phyloP scores from a whole-genome alignment of 2,329 filamentous ascomycete genomes.

The Atkinsonella hypoxylon region DNA sequence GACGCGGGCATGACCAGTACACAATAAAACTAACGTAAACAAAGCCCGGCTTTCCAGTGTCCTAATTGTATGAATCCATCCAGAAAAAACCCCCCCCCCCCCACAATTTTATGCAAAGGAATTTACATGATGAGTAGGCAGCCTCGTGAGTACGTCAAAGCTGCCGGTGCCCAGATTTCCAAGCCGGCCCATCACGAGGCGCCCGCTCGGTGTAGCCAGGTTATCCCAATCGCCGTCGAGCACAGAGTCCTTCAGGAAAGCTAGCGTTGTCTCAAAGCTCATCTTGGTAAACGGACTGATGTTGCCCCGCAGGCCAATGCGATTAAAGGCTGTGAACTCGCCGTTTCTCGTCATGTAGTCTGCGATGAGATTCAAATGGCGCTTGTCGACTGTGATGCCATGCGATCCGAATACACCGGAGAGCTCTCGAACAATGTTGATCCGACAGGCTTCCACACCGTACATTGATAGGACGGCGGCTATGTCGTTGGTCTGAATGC shows the following conservation, averaged over 20 bases:
- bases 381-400: constrained; percentile 82
- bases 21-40: no score
- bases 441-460: constrained; percentile 85
- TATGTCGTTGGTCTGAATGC: constrained; percentile 86
- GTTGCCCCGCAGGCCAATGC: constrained; percentile 74
- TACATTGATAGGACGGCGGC: constrained; percentile 73
- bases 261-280: constrained; percentile 96
- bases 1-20: no score
- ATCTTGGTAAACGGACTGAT: constrained; percentile 95
- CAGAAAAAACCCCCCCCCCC: no score
- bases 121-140: constrained; percentile 36
- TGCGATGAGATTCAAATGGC: constrained; percentile 89
- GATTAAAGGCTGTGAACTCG: constrained; percentile 82
- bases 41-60: no score
- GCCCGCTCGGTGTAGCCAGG: constrained; percentile 69
- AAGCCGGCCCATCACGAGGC: constrained; percentile 77
- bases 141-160: constrained; percentile 70
- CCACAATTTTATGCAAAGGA: background rate
- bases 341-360: constrained; percentile 97
- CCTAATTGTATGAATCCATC: no score
- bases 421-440: constrained; percentile 78
- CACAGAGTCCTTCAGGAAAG: constrained; percentile 86
- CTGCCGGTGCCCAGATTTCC: constrained; percentile 79
- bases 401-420: constrained; percentile 77
- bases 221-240: constrained; percentile 86